A percentile compares a stretch with the other conserved stretches of the same genome.
Conservation (phyloP, 352 stramenopile genomes). For the Pythium chondricola region DNA sequence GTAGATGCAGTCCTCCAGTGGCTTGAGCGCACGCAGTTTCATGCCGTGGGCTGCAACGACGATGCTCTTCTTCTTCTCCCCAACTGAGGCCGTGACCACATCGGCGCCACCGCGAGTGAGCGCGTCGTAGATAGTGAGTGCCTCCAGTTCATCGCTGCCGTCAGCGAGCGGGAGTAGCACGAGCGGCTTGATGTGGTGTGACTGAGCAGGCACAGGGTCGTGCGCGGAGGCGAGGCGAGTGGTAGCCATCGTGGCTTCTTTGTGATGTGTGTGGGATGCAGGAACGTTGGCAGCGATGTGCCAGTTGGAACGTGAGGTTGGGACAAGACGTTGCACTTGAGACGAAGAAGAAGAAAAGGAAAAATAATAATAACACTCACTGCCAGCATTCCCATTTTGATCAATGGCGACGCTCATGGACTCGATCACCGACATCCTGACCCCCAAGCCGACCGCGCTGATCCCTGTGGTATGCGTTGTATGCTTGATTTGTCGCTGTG, state of each 20-base stretch:
- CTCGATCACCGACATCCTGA: constrained; percentile 50
- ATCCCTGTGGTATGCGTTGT: constrained; percentile 37
- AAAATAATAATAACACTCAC: neutral
- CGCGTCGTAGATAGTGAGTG: constrained; percentile 51
- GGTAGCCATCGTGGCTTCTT: constrained; percentile 10
- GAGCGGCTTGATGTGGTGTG: constrained; percentile 41
- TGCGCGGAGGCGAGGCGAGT: constrained; percentile 14
- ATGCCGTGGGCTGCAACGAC: constrained; percentile 56
- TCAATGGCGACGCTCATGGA: constrained; percentile 45
- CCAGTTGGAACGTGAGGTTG: neutral
- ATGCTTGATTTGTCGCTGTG: no score
- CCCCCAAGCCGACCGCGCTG: constrained; percentile 51
- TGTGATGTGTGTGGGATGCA: no score
- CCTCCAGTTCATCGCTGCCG: constrained; percentile 64
- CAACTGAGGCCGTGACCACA: constrained; percentile 49
- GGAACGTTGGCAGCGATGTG: no score
- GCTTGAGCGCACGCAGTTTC: constrained; percentile 50
- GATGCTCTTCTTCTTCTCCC: constrained; percentile 49
- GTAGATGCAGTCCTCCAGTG: constrained; percentile 63
- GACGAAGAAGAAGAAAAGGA: neutral
- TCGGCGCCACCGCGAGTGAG: constrained; percentile 52
- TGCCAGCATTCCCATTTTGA: no score
- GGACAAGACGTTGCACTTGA: constrained; percentile 1
- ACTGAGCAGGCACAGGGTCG: constrained; percentile 13
- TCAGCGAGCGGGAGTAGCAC: constrained; percentile 56